phyloP scores from a whole-genome alignment of 2,329 filamentous ascomycete genomes.

The Incumbomyces delicatus region DNA sequence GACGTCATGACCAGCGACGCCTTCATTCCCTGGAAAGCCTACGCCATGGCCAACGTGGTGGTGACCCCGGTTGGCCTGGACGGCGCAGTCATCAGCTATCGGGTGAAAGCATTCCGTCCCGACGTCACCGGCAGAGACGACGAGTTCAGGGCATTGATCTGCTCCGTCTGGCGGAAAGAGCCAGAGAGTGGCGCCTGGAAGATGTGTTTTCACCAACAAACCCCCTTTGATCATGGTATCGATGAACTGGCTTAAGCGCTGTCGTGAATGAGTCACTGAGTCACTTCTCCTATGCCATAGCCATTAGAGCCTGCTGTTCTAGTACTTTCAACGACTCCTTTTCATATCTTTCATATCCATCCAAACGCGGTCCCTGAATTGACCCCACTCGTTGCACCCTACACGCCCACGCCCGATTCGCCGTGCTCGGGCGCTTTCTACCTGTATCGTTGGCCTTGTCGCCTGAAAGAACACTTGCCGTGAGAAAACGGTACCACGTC shows the following conservation, averaged over 20 bases:
- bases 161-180: slow-evolving; percentile 19
- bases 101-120: slow-evolving; percentile 16
- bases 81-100: slow-evolving; percentile 18
- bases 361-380: too few species aligned
- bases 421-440: too few species aligned
- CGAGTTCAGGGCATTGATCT: slow-evolving; percentile 18
- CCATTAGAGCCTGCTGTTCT: too few species aligned
- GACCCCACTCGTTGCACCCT: too few species aligned
- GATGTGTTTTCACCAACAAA: slow-evolving; percentile 21
- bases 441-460: too few species aligned
- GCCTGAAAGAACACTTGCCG: too few species aligned
- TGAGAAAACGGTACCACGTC: too few species aligned
- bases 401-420: too few species aligned
- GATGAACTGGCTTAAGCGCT: slow-evolving; percentile 1
- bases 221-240: slow-evolving; percentile 10
- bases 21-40: slow-evolving; percentile 20
- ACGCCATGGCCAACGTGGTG: slow-evolving; percentile 15
- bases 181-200: slow-evolving; percentile 16
- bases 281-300: too few species aligned
- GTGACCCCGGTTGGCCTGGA: slow-evolving; percentile 16
- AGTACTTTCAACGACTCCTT: too few species aligned
- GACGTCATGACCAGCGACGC: slow-evolving; percentile 21
- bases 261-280: too few species aligned
- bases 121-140: slow-evolving; percentile 15
- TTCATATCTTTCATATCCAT: too few species aligned